Conservation (phyloP, 345 rosid genomes). For the Hibiscus tridactylites region DNA sequence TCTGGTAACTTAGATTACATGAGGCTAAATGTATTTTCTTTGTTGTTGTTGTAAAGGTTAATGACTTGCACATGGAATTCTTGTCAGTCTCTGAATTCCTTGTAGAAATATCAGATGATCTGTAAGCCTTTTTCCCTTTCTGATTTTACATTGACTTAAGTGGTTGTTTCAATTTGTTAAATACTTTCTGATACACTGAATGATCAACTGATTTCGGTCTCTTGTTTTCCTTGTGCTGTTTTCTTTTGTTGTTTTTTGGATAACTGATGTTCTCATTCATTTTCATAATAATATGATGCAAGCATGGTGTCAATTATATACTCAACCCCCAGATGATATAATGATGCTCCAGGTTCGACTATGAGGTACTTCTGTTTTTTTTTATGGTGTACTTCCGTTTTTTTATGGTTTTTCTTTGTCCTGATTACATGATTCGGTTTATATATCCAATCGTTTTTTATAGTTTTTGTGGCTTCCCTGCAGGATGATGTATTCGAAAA, state of each 20-base stretch:
- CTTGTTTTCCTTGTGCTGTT: neutral
- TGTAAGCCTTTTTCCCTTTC: conserved; percentile 19
- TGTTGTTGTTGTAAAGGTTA: conserved; percentile 50
- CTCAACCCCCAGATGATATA: conserved; percentile 10
- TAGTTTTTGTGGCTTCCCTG: conserved; percentile 10
- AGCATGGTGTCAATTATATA: conserved; percentile 19
- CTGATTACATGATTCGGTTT: neutral
- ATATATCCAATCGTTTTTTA: conserved; percentile 6
- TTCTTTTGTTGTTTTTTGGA: neutral
- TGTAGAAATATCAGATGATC: conserved; percentile 85
- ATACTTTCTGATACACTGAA: neutral
- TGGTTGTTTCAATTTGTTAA: neutral
- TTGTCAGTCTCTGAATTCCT: conserved; percentile 75
- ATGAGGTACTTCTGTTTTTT: conserved; percentile 43
- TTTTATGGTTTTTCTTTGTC: neutral
- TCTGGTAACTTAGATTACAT: neutral
- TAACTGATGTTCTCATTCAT: conserved; percentile 17
- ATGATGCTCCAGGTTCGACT: conserved; percentile 54
- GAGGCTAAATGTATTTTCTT: conserved; percentile 20
- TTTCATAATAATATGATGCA: conserved; percentile 11
- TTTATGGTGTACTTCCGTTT: conserved; percentile 22
- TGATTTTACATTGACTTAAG: neutral
- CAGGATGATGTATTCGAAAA: conserved; percentile 85
- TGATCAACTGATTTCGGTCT: neutral
- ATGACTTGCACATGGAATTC: conserved; percentile 81